Conservation (phyloP, 2,329 filamentous ascomycete species). For the Didymella keratinophila region DNA sequence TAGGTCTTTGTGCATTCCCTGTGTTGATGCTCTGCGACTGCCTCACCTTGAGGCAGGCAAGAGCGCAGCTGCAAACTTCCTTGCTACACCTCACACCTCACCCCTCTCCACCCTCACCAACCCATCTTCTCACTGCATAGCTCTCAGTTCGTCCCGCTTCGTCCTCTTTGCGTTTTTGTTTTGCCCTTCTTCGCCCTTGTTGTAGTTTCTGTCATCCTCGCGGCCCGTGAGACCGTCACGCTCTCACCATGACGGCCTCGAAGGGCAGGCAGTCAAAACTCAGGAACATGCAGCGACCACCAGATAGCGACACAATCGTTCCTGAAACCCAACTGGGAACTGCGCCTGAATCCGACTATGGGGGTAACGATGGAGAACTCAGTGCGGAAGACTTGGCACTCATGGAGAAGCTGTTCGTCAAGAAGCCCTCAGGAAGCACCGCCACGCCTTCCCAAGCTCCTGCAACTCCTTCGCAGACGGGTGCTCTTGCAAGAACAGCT, state of each 20-base stretch:
- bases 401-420: neutral
- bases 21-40: slow-evolving; percentile 22
- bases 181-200: neutral
- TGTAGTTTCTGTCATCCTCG: neutral
- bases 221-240: neutral
- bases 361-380: neutral
- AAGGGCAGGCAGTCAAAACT: slow-evolving; percentile 32
- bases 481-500: neutral
- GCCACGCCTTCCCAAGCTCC: neutral
- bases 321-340: slow-evolving; percentile 31
- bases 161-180: neutral
- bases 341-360: too few species aligned
- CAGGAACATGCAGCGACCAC: slow-evolving; percentile 31
- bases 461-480: neutral
- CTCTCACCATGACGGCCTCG: slow-evolving; percentile 24
- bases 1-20: neutral
- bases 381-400: neutral
- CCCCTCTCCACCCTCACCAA: neutral
- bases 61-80: slow-evolving; percentile 22
- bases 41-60: slow-evolving; percentile 23
- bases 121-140: neutral
- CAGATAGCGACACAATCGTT: slow-evolving; percentile 28
- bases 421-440: neutral
- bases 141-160: neutral
- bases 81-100: slow-evolving; percentile 5